These are phyloP conservation scores for Aspergillus wentii DNA, from an alignment of 495 filamentous ascomycete genomes.

Conservation along the genomic window DNA sequence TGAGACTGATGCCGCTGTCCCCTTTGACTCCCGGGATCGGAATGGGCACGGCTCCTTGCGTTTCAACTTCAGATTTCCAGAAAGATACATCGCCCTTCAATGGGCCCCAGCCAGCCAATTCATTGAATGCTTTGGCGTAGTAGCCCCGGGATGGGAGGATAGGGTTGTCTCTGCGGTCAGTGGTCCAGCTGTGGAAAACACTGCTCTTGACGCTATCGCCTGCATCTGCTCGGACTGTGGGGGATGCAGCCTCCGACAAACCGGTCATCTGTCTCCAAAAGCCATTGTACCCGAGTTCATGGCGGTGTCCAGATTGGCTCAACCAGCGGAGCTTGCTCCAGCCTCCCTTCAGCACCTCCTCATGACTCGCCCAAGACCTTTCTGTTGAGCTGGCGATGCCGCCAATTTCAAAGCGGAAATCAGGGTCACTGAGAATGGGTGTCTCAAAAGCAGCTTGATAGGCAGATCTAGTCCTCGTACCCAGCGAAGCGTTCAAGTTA, in stretches of 20 bases:
- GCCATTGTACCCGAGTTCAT: constrained; percentile 74
- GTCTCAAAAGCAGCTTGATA: constrained; percentile 81
- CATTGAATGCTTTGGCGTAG: constrained; percentile 67
- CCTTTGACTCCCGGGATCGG: constrained; percentile 60
- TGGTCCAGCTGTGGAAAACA: constrained; percentile 73
- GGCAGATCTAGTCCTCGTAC: constrained; percentile 82
- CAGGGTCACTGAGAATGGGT: constrained; percentile 76
- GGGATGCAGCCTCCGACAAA: constrained; percentile 66
- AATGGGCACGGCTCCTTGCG: constrained; percentile 67
- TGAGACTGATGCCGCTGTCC: constrained; percentile 70
- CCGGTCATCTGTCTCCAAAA: constrained; percentile 86
- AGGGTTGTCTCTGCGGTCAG: constrained; percentile 73
- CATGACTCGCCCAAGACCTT: constrained; percentile 88
- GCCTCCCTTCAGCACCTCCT: constrained; percentile 80
- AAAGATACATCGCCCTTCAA: constrained; percentile 88
- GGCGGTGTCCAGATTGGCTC: constrained; percentile 53
- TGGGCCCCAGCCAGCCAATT: constrained; percentile 81
- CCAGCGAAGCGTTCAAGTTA: constrained; percentile 75
- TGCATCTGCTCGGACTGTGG: constrained; percentile 75
- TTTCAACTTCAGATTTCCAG: constrained; percentile 79
- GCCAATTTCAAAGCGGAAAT: constrained; percentile 69
- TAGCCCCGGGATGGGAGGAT: constrained; percentile 79
- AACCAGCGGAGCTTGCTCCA: constrained; percentile 71
- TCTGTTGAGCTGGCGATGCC: constrained; percentile 74
- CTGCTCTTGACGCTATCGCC: constrained; percentile 89